phyloP scores from a whole-genome alignment of 2,329 filamentous ascomycete species.

The Ophiostoma montium region DNA sequence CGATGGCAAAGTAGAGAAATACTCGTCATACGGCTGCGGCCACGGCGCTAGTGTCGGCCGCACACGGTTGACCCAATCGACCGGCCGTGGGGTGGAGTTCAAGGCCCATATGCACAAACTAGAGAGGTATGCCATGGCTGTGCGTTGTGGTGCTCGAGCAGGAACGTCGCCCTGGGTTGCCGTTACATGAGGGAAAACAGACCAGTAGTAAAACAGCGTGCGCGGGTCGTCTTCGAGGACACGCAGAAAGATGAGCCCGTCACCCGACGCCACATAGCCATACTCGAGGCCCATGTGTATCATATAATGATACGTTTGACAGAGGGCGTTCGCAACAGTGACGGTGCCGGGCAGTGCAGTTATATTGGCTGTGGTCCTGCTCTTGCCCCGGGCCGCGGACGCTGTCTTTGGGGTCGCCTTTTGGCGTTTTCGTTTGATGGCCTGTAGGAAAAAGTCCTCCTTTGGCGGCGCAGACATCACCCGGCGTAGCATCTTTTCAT shows the following conservation, averaged over 20 bases:
- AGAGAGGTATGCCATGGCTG: conserved; percentile 3
- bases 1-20: too few species aligned
- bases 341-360: not conserved
- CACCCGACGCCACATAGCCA: conserved; percentile 8
- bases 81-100: not conserved
- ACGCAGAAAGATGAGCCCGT: conserved; percentile 7
- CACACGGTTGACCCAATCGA: not conserved
- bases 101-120: conserved; percentile 1
- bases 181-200: not conserved
- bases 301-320: conserved; percentile 10
- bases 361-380: too few species aligned
- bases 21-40: not conserved
- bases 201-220: conserved; percentile 7
- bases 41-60: not conserved
- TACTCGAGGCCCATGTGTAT: conserved; percentile 5
- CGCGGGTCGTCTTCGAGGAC: conserved; percentile 4
- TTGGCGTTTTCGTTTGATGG: too few species aligned
- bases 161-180: too few species aligned
- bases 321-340: conserved; percentile 3
- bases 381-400: too few species aligned
- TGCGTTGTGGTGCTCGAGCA: not conserved
- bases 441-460: conserved; percentile 8
- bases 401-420: too few species aligned
- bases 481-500: not conserved
- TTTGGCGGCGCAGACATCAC: conserved; percentile 2